Evolutionary conservation across 2,329 filamentous ascomycete species (phyloP).

Genomic region (Aspergillus sp.): DNA sequence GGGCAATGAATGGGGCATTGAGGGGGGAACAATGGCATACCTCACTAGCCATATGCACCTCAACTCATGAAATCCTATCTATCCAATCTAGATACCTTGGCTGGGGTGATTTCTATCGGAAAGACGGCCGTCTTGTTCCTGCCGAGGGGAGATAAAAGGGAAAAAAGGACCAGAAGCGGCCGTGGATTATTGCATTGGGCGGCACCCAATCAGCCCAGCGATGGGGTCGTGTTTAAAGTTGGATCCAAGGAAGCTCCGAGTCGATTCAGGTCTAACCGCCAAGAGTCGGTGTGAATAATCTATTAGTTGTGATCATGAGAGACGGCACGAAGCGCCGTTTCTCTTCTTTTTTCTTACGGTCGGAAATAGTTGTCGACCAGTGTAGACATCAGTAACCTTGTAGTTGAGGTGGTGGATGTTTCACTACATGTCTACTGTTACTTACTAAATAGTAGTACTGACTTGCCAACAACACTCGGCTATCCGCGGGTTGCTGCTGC

Average conservation of each 20-base stretch:
- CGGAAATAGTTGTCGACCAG: neutral
- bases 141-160: neutral
- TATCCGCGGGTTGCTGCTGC: neutral
- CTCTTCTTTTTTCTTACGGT: neutral
- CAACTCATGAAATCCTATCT: neutral
- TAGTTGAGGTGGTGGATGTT: too few relatives aligned
- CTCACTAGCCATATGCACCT: too few relatives aligned
- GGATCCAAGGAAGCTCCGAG: neutral
- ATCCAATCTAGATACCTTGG: neutral
- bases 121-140: neutral
- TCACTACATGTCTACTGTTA: too few relatives aligned
- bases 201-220: neutral
- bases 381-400: too few relatives aligned
- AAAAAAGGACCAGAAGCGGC: too few relatives aligned
- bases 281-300: conserved; percentile 5
- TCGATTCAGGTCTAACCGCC: neutral
- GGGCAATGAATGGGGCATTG: too few relatives aligned
- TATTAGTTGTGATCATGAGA: too few relatives aligned
- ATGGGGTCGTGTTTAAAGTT: conserved; percentile 1
- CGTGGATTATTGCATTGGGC: neutral
- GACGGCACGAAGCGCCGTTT: too few relatives aligned
- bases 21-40: too few relatives aligned
- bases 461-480: neutral
- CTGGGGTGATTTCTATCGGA: neutral
- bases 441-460: neutral